Base-by-base conservation (phyloP, 176 grass and related monocot species). In the Oryza australiensis region DNA sequence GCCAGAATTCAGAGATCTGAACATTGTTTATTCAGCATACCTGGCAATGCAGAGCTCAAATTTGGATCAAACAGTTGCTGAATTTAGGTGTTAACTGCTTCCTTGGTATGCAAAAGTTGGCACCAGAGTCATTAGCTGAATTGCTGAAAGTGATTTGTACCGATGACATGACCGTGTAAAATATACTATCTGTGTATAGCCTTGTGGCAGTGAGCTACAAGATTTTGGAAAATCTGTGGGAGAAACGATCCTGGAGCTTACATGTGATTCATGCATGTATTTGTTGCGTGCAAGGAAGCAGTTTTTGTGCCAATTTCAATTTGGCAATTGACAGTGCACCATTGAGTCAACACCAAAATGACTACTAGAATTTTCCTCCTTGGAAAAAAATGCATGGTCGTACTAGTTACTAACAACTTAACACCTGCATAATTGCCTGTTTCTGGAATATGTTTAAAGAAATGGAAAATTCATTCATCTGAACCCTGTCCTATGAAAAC, bases 251-350 rank as follows among this genome's bases (percentile, higher is more conserved):
- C 45, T 64, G 15, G 55, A 26, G 30, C 38, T 7, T 22, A 4
- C 82, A 70, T 43, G 71, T 76, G 68, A 73, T 83, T 82, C 22
- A 18, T 35, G 38, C 49, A 3, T 26, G 66, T 13, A 24, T 29
- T 30, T 75, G 70, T 85, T 89, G 82, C 77, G 87, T 81, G 87
- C 82, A 85, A 89, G 87, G 72, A 71, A 72, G 55, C 71, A 65
- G 76, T 76, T 80, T 8, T 24, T 11, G 2, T 26, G 7, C 2
- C 15, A 22, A 32, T 38, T 12, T 37, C 12, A 23, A 32, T 75
- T 80, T 46, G 69, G 62, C 22, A 63, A 57, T 34, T 77, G 73
- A 55, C 42, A 5, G 1, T 24, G 45, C 12, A 46, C 23, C 20
- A 22, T 72, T 3, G 26, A 72, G 76, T 59, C 77, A 74, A 37